Percentiles rank a stretch among this genome's conserved stretches.
Evolutionary conservation across 345 rosid species (phyloP).

Genomic region (Orychophragmus violaceus): DNA sequence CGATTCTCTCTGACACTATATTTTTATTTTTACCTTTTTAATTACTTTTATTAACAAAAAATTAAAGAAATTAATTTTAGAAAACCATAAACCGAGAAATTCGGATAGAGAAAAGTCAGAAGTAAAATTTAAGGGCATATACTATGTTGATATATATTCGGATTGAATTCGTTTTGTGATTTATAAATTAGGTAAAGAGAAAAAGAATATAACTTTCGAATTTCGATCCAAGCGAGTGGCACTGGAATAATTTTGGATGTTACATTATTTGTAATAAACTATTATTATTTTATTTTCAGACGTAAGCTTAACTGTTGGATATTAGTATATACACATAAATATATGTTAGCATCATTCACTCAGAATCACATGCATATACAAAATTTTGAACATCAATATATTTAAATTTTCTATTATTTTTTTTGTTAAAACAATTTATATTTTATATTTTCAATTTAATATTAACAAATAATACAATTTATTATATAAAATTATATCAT

Average conservation of each 20-base stretch:
- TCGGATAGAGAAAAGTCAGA: constrained; percentile 28
- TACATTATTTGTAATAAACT: background rate
- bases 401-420: no score
- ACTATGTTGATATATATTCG: constrained; percentile 25
- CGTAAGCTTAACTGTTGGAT: background rate
- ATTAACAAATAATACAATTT: no score
- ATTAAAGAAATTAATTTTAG: background rate
- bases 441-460: no score
- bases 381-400: no score
- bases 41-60: background rate
- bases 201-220: constrained; percentile 28
- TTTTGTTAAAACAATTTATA: no score
- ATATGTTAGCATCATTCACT: no score
- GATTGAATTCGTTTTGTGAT: background rate
- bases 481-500: no score
- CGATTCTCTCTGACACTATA: constrained; percentile 13
- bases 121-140: constrained; percentile 17
- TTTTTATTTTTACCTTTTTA: background rate
- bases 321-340: background rate
- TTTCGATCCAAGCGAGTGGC: constrained; percentile 29
- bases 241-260: constrained; percentile 18
- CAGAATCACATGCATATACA: no score
- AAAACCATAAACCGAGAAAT: background rate
- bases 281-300: background rate
- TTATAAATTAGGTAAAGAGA: constrained; percentile 16